phyloP scores from a whole-genome alignment of 768 basidiomycete genomes.

The Psilocybe cubensis region DNA sequence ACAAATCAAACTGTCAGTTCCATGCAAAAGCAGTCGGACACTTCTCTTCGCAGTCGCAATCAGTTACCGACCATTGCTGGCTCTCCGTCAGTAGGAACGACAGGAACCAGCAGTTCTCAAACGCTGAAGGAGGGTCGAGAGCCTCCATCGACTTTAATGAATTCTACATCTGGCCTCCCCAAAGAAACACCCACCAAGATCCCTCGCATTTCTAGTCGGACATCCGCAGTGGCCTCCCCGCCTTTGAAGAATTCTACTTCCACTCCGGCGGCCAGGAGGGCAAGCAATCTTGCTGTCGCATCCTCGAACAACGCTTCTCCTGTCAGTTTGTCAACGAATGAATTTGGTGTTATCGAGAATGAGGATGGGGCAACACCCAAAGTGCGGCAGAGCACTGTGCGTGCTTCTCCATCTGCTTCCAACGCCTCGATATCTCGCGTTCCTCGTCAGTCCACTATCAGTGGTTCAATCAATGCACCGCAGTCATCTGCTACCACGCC shows the following conservation, averaged over 20 bases:
- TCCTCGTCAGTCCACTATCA: constrained; percentile 60
- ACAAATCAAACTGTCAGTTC: constrained; percentile 87
- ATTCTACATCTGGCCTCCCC: constrained; percentile 51
- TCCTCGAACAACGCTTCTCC: constrained; percentile 73
- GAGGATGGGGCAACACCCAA: constrained; percentile 54
- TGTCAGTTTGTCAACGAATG: constrained; percentile 56
- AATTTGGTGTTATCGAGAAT: constrained; percentile 82
- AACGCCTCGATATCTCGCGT: constrained; percentile 55
- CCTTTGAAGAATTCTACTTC: constrained; percentile 59
- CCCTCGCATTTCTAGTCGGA: constrained; percentile 87
- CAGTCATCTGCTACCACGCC: constrained; percentile 43
- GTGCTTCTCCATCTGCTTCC: constrained; percentile 61
- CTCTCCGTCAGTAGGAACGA: constrained; percentile 84
- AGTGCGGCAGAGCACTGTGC: constrained; percentile 58
- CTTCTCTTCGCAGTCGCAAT: constrained; percentile 74
- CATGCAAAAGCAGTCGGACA: constrained; percentile 86
- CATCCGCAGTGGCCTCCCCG: constrained; percentile 76
- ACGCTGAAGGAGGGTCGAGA: constrained; percentile 60
- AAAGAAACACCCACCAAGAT: constrained; percentile 95
- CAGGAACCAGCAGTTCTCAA: constrained; percentile 48
- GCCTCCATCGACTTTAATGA: constrained; percentile 54
- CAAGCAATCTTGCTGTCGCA: constrained; percentile 56
- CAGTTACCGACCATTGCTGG: constrained; percentile 92
- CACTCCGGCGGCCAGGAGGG: constrained; percentile 58
- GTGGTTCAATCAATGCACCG: constrained; percentile 41